Base-by-base conservation (phyloP, 1,139 yeast genomes). In the Suhomyces choctaworum region DNA sequence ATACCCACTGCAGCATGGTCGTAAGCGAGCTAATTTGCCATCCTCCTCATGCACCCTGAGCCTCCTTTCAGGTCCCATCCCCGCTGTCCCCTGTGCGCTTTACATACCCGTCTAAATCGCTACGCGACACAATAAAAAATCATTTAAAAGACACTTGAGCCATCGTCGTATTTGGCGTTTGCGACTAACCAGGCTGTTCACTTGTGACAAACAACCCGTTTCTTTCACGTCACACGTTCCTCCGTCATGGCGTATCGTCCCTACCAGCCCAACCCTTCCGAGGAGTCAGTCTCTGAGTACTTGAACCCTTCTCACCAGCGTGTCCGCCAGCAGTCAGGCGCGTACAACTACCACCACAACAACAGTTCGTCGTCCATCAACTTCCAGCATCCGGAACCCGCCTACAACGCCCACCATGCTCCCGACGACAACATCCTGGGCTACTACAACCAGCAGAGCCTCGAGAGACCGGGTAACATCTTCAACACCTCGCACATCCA, bases 381-480 rank as follows among this genome's bases (percentile, higher is more conserved):
- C 42, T 65, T 65, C 42, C 59, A 57, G 39, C 66, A 60, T 16
- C 69, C 70, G 2, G 56, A 56, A n/a, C 63, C 62, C 10, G 60
- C 60, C 8, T 45, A 44, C 26, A 54, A 52, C 39, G 30, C 38
- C 26, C 38, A 37, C 24, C 42, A 37, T 21, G 42, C 42, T 12
- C 31, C 27, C n/a, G 29, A 31, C 25, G 38, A 29, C 9, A 56
- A 56, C 11, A 52, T 41, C 31, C 39, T 45, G 29, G 37, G 39
- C 17, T 47, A 41, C 37, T 46, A 47, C 35, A 47, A 47, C 37
- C 46, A 44, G 16, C 47, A 45, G 25, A 44, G 46, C n/a, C 32
- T 44, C 25, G 48, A 40, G 20, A 35, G 50, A 28, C 51, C 51
- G 12, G 33, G 54, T 20, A 47, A 58, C 13, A 58, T 58, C 22